Conservation (phyloP, 2,329 filamentous ascomycete genomes). For the Didymellaceae sp. region DNA sequence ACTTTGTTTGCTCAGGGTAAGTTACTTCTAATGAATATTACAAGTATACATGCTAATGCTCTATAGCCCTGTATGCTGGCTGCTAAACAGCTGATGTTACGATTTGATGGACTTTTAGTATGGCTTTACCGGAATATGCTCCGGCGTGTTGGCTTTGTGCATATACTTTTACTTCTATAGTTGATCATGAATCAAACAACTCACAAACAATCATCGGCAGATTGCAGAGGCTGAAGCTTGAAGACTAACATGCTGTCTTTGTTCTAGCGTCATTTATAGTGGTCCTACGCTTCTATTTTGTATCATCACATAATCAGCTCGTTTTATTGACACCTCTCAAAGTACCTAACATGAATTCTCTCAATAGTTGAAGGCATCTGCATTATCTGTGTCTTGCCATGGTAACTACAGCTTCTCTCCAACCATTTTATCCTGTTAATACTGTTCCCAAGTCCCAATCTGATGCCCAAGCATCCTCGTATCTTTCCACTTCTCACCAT, state of each 20-base stretch:
- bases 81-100: neutral
- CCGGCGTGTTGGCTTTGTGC: neutral
- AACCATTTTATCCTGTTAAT: no score
- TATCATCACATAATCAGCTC: no score
- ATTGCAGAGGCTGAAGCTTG: no score
- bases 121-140: neutral
- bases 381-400: no score
- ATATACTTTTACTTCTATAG: neutral
- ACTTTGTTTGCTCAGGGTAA: slow-evolving; percentile 39
- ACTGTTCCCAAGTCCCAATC: slow-evolving; percentile 36
- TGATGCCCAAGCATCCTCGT: slow-evolving; percentile 39
- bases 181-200: no score
- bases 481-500: slow-evolving; percentile 58
- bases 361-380: no score
- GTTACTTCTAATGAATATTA: neutral
- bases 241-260: no score
- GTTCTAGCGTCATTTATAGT: no score
- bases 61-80: slow-evolving; percentile 6
- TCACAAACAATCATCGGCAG: neutral
- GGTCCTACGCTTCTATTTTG: no score
- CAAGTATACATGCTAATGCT: neutral
- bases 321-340: no score
- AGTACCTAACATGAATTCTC: no score
- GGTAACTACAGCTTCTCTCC: no score
- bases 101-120: neutral